Evolutionary conservation across 495 filamentous ascomycete species (phyloP).

Genomic region (Bacidia gigantensis): DNA sequence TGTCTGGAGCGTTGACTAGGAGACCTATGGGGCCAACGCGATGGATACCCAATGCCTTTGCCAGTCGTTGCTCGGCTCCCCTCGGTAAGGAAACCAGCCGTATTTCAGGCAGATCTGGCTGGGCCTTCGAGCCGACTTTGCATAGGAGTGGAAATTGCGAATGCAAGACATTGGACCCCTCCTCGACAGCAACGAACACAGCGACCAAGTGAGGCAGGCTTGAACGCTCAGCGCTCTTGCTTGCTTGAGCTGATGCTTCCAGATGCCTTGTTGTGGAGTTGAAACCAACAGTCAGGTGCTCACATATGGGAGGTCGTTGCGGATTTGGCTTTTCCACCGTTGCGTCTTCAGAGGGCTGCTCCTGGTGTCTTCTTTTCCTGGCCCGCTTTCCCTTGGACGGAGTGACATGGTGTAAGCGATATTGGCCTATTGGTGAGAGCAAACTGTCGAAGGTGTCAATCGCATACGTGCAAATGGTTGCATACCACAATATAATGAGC

Average conservation of each 20-base stretch:
- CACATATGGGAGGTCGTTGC: slow-evolving; percentile 7
- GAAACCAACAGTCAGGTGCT: slow-evolving; percentile 44
- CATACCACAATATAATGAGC: neutral
- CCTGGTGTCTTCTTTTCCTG: slow-evolving; percentile 20
- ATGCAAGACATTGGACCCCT: slow-evolving; percentile 36
- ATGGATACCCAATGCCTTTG: slow-evolving; percentile 38
- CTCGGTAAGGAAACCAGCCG: slow-evolving; percentile 43
- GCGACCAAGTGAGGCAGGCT: slow-evolving; percentile 22
- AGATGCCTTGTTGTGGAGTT: slow-evolving; percentile 42
- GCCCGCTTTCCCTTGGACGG: slow-evolving; percentile 40
- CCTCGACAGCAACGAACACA: slow-evolving; percentile 40
- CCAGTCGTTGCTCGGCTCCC: slow-evolving; percentile 36
- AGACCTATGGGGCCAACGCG: slow-evolving; percentile 46
- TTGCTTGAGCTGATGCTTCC: slow-evolving; percentile 25
- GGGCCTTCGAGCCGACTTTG: slow-evolving; percentile 33
- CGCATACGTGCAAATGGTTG: neutral
- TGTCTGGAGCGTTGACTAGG: slow-evolving; percentile 29
- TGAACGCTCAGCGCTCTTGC: neutral
- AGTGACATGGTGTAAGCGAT: slow-evolving; percentile 32
- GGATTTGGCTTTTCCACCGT: neutral
- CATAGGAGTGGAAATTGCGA: slow-evolving; percentile 48
- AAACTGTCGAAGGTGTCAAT: slow-evolving; percentile 16
- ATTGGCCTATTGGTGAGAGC: slow-evolving; percentile 39
- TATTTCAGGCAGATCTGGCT: slow-evolving; percentile 24
- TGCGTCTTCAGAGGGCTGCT: neutral